These are phyloP conservation scores for Leptographium radiaticola DNA, from an alignment of 2,329 filamentous ascomycete genomes.

Conservation along the genomic window DNA sequence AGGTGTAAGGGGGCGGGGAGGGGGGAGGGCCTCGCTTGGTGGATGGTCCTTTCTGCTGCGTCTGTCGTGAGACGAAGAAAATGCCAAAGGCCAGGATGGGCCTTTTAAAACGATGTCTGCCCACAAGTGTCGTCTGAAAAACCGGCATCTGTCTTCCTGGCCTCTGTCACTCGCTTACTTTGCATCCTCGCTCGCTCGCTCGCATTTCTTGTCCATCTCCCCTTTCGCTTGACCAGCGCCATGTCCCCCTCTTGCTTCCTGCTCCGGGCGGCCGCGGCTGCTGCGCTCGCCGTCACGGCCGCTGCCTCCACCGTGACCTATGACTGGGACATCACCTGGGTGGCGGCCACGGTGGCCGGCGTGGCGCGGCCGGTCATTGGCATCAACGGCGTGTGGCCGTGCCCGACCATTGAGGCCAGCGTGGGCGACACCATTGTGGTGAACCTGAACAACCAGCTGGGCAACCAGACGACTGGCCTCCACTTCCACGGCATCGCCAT, in stretches of 20 bases:
- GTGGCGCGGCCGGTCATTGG: slow-evolving; percentile 27
- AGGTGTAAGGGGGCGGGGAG: too few relatives aligned
- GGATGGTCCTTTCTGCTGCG: too few relatives aligned
- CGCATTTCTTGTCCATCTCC: too few relatives aligned
- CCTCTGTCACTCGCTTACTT: too few relatives aligned
- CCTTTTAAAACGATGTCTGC: too few relatives aligned
- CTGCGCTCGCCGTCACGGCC: slow-evolving; percentile 2
- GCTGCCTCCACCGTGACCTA: slow-evolving; percentile 21
- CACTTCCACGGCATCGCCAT: slow-evolving; percentile 49
- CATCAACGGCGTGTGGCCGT: slow-evolving; percentile 50
- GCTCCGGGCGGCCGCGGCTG: slow-evolving; percentile 11
- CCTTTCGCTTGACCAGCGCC: background rate
- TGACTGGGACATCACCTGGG: slow-evolving; percentile 28
- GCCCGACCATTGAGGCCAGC: slow-evolving; percentile 38
- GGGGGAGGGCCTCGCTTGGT: too few relatives aligned
- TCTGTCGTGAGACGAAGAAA: too few relatives aligned
- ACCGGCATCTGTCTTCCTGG: too few relatives aligned
- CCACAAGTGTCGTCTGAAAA: too few relatives aligned
- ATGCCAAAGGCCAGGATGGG: too few relatives aligned
- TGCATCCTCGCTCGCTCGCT: too few relatives aligned
- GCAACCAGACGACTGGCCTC: slow-evolving; percentile 37
- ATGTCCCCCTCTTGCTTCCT: slow-evolving; percentile 2
- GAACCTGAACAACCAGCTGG: slow-evolving; percentile 34
- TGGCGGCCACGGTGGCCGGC: slow-evolving; percentile 24
- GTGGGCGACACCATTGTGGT: slow-evolving; percentile 37